Percentiles rank a stretch among this genome's conserved stretches.
Evolutionary conservation across 495 filamentous ascomycete species (phyloP).

Genomic region (Hapsidospora chrysogenum): DNA sequence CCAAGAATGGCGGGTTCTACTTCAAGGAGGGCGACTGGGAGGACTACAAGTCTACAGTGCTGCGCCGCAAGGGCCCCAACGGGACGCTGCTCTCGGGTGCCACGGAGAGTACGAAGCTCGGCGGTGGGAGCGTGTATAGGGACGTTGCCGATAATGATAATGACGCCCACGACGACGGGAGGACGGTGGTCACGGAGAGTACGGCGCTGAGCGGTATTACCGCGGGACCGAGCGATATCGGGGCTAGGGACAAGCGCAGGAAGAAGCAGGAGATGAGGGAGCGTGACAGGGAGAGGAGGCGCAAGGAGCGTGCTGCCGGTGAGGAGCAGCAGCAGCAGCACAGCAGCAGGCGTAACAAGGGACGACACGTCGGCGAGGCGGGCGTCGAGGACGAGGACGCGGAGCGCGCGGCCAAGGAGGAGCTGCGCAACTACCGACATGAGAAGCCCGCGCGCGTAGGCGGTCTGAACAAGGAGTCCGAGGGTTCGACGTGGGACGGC

Average conservation of each 20-base stretch:
- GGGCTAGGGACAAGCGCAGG: slow-evolving; percentile 25
- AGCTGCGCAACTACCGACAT: slow-evolving; percentile 55
- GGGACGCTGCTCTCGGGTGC: slow-evolving; percentile 66
- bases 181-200: slow-evolving; percentile 19
- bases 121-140: slow-evolving; percentile 59
- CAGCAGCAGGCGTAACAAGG: not conserved
- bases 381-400: slow-evolving; percentile 36
- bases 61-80: slow-evolving; percentile 83
- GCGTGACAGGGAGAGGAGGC: slow-evolving; percentile 22
- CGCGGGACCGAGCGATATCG: slow-evolving; percentile 25
- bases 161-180: slow-evolving; percentile 38
- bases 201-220: slow-evolving; percentile 22
- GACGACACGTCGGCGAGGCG: slow-evolving; percentile 25
- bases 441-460: slow-evolving; percentile 75
- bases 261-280: slow-evolving; percentile 34
- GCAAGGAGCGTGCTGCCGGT: slow-evolving; percentile 12
- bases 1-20: slow-evolving; percentile 83
- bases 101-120: slow-evolving; percentile 64
- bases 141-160: slow-evolving; percentile 45
- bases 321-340: not conserved
- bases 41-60: slow-evolving; percentile 91
- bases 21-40: slow-evolving; percentile 84
- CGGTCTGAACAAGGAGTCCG: slow-evolving; percentile 61
- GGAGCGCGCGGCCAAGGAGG: slow-evolving; percentile 47
- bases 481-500: slow-evolving; percentile 56